Percentiles rank a stretch among this genome's conserved stretches.
Evolutionary conservation across 164 flowering plant genomes (phyloP).

Genomic region (Vitis riparia): DNA sequence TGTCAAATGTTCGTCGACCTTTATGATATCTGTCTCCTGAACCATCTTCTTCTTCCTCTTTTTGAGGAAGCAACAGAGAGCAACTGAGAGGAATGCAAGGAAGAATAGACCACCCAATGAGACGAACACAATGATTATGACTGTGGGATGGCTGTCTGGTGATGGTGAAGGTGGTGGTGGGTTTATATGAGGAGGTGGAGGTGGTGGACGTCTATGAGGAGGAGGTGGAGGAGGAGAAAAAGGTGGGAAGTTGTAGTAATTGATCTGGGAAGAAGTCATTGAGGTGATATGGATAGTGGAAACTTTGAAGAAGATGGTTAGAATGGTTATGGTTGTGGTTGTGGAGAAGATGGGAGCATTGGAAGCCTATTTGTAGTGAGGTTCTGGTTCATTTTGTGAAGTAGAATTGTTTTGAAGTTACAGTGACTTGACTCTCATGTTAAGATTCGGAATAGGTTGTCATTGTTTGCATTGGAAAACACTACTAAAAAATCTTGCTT

Average conservation of each 20-base stretch:
- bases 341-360: neutral
- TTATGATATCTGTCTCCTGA: conserved; percentile 37
- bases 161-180: conserved; percentile 26
- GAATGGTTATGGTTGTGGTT: neutral
- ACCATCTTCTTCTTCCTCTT: conserved; percentile 32
- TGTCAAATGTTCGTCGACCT: conserved; percentile 56
- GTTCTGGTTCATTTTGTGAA: neutral
- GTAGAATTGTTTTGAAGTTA: conserved; percentile 10
- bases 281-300: neutral
- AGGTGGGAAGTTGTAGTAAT: conserved; percentile 19
- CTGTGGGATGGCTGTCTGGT: conserved; percentile 24
- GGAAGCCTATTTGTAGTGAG: conserved; percentile 20
- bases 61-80: conserved; percentile 33
- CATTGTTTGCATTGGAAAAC: conserved; percentile 47
- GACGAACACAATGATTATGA: conserved; percentile 38
- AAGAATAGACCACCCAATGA: conserved; percentile 43
- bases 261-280: conserved; percentile 18
- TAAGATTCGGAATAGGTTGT: conserved; percentile 22
- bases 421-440: conserved; percentile 39
- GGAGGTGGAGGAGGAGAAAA: conserved; percentile 6
- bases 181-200: conserved; percentile 8
- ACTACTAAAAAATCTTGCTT: conserved; percentile 24
- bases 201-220: neutral
- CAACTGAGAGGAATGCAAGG: conserved; percentile 29
- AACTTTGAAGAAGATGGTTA: neutral